Conservation (phyloP, 371 early-diverging fungal genomes). For the Mucor racemosus region DNA sequence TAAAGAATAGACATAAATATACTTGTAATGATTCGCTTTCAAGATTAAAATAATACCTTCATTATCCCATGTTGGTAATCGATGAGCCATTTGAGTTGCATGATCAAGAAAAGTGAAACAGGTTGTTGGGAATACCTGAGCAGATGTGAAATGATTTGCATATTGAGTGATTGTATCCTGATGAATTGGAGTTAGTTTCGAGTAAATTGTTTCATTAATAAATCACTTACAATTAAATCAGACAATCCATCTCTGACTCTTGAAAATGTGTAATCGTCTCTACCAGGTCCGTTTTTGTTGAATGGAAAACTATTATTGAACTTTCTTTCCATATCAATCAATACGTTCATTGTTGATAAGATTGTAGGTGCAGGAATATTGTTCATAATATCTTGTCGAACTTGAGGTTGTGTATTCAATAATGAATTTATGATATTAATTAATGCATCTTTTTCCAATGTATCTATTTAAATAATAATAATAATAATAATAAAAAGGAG, state of each 20-base stretch:
- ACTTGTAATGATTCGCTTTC: too few relatives aligned
- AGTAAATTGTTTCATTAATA: too few relatives aligned
- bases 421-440: conserved; percentile 73
- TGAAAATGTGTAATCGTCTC: conserved; percentile 89
- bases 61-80: conserved; percentile 86
- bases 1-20: neutral
- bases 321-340: conserved; percentile 72
- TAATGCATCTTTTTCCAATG: conserved; percentile 76
- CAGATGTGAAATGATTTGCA: conserved; percentile 80
- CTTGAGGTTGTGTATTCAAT: conserved; percentile 71
- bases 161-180: conserved; percentile 82
- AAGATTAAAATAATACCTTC: conserved; percentile 15
- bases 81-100: conserved; percentile 74
- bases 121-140: conserved; percentile 70
- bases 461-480: conserved; percentile 49
- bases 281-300: conserved; percentile 76
- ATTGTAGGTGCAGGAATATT: conserved; percentile 90
- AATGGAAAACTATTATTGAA: conserved; percentile 85
- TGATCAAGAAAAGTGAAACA: conserved; percentile 81
- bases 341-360: conserved; percentile 68
- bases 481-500: neutral
- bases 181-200: too few relatives aligned
- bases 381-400: conserved; percentile 72
- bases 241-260: conserved; percentile 78
- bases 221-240: conserved; percentile 66